phyloP scores from a whole-genome alignment of 129 eudicot genomes.

The Centella asiatica region DNA sequence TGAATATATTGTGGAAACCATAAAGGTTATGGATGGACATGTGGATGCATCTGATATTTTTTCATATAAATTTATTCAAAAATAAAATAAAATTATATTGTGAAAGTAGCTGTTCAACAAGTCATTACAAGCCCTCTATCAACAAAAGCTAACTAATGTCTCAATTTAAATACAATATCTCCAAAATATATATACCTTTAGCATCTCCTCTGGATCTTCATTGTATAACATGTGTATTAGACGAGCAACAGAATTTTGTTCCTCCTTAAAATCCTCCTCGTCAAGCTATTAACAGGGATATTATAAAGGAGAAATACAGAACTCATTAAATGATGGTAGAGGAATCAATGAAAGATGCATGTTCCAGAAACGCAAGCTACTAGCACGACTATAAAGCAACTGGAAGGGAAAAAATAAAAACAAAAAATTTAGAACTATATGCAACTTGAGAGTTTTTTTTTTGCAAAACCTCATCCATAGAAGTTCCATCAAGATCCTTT shows the following conservation, averaged over 20 bases:
- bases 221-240: conserved; percentile 84
- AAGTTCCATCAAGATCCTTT: conserved; percentile 60
- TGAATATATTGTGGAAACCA: no score
- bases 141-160: not conserved
- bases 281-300: conserved; percentile 48
- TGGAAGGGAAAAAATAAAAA: no score
- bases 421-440: not conserved
- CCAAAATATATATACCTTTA: conserved; percentile 48
- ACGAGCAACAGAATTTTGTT: conserved; percentile 94
- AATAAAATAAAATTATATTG: no score
- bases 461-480: conserved; percentile 64
- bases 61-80: no score
- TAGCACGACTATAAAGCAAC: conserved; percentile 1
- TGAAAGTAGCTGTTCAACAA: not conserved
- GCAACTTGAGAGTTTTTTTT: conserved; percentile 13
- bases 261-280: conserved; percentile 97
- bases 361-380: conserved; percentile 7
- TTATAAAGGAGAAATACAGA: conserved; percentile 14
- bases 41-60: no score
- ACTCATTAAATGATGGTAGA: not conserved
- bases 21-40: no score
- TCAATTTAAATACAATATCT: not conserved
- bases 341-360: not conserved
- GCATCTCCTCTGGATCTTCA: conserved; percentile 98
- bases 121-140: not conserved